Percentiles rank a stretch among this genome's conserved stretches.
Conservation (phyloP, 176 grass and related monocot genomes). For the Chloris gayana region DNA sequence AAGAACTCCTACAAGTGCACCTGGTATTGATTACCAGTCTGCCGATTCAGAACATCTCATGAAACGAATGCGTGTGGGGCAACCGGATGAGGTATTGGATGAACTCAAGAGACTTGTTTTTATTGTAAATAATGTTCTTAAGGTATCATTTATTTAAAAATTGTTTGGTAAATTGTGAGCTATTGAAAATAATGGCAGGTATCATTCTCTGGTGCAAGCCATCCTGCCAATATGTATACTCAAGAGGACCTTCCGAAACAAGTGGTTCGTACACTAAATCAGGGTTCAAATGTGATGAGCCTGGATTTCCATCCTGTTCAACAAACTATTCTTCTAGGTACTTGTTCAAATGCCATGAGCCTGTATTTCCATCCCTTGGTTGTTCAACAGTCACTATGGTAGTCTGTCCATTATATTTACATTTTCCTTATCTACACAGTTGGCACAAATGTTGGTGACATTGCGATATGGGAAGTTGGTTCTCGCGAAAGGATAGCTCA, state of each 20-base stretch:
- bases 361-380: conserved; percentile 2
- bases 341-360: conserved; percentile 2
- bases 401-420: conserved; percentile 30
- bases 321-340: conserved; percentile 99
- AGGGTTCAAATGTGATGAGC: conserved; percentile 98
- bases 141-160: not conserved
- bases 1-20: conserved; percentile 77
- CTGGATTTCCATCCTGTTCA: conserved; percentile 94
- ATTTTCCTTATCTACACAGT: conserved; percentile 54
- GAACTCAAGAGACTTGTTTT: conserved; percentile 13
- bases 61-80: conserved; percentile 96
- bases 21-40: conserved; percentile 94
- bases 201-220: conserved; percentile 87
- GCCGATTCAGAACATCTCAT: conserved; percentile 98
- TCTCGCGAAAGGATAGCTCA: conserved; percentile 94
- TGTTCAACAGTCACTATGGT: conserved; percentile 32
- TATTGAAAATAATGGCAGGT: conserved; percentile 56
- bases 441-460: conserved; percentile 99
- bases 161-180: conserved; percentile 1
- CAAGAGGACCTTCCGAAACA: conserved; percentile 98
- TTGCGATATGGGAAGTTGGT: conserved; percentile 97
- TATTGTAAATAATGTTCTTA: not conserved
- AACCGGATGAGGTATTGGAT: conserved; percentile 85
- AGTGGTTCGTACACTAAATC: conserved; percentile 78
- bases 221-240: conserved; percentile 84